Evolutionary conservation across 2,329 filamentous ascomycete species (phyloP).

Genomic region (Tolypocladium cylindrosporum): DNA sequence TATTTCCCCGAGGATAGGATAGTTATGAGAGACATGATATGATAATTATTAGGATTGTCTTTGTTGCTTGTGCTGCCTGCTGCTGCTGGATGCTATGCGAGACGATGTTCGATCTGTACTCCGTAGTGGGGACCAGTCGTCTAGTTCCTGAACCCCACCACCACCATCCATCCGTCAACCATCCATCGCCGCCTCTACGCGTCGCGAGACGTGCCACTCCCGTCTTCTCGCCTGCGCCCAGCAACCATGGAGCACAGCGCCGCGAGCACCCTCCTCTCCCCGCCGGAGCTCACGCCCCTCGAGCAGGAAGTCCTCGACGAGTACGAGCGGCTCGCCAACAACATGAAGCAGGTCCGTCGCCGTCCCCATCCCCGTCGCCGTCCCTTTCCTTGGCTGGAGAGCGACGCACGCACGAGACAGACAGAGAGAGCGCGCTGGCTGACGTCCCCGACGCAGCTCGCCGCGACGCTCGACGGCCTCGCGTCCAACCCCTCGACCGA

Average conservation of each 20-base stretch:
- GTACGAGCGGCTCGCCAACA: constrained; percentile 77
- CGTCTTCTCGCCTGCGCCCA: neutral
- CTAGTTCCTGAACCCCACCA: neutral
- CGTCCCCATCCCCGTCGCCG: neutral
- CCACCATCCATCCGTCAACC: neutral
- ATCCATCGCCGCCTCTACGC: neutral
- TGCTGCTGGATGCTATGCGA: too few relatives aligned
- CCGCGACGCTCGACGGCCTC: constrained; percentile 50
- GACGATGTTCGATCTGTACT: neutral
- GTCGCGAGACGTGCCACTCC: neutral
- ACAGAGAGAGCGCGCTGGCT: neutral
- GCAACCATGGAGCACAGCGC: constrained; percentile 9
- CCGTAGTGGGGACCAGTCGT: neutral
- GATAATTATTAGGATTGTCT: neutral
- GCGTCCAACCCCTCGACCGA: constrained; percentile 65
- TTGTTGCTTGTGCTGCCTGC: too few relatives aligned
- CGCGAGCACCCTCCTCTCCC: constrained; percentile 21
- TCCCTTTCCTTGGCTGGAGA: too few relatives aligned
- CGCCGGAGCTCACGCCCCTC: constrained; percentile 59
- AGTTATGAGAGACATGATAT: constrained; percentile 6
- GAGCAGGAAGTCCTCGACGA: constrained; percentile 95
- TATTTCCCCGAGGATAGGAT: constrained; percentile 1
- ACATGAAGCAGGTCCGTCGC: constrained; percentile 70
- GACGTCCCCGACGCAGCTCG: constrained; percentile 29
- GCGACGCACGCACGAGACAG: too few relatives aligned